phyloP scores from a whole-genome alignment of 768 basidiomycete species.

The Polyporus arcularius region DNA sequence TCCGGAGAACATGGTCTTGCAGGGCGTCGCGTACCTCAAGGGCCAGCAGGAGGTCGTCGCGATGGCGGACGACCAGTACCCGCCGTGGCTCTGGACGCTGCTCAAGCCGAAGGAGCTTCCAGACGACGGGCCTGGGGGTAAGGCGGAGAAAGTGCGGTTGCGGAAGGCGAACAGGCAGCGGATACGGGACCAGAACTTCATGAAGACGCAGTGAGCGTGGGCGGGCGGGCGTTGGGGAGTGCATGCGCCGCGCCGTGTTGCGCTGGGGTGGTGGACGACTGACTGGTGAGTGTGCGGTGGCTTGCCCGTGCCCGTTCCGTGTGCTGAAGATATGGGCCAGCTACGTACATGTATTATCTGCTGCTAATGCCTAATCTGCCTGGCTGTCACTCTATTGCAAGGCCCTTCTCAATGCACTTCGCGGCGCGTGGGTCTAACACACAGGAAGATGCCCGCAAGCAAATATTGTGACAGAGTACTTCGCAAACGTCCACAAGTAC shows the following conservation, averaged over 20 bases:
- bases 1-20: slow-evolving; percentile 68
- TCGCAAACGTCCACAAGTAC: neutral
- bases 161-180: slow-evolving; percentile 62
- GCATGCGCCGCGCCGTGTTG: neutral
- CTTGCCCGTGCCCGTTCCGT: neutral
- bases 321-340: neutral
- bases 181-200: slow-evolving; percentile 83
- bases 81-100: slow-evolving; percentile 86
- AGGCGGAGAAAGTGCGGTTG: slow-evolving; percentile 52
- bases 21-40: slow-evolving; percentile 83
- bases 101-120: slow-evolving; percentile 58
- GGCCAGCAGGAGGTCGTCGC: slow-evolving; percentile 78
- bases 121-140: slow-evolving; percentile 77
- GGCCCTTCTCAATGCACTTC: neutral
- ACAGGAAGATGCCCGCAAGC: neutral
- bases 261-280: neutral
- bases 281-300: neutral
- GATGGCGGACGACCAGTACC: slow-evolving; percentile 80
- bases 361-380: neutral
- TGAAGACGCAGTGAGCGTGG: slow-evolving; percentile 66
- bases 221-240: neutral
- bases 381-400: neutral
- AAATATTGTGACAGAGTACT: too few relatives aligned
- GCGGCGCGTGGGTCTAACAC: too few relatives aligned
- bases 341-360: slow-evolving; percentile 11